Evolutionary conservation across 441 rosid species (phyloP).

Genomic region (Codiaeum variegatum): DNA sequence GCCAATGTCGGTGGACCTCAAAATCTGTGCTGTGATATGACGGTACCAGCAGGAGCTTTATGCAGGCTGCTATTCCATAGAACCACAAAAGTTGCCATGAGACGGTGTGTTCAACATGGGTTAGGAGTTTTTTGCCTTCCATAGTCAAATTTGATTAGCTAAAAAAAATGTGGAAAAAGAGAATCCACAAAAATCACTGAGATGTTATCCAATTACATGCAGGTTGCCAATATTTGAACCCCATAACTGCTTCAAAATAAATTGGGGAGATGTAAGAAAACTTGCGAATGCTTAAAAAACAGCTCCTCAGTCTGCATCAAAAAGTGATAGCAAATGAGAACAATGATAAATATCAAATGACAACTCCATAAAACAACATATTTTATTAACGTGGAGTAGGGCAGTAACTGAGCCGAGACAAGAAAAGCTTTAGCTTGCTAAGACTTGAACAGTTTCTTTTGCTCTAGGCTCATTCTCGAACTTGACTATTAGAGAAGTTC

Average conservation of each 20-base stretch:
- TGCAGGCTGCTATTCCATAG: slow-evolving; percentile 47
- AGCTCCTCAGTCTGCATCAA: background rate
- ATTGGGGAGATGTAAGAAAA: background rate
- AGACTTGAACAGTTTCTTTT: too few species aligned
- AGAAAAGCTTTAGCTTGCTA: too few species aligned
- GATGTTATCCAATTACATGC: background rate
- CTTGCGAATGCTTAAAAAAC: background rate
- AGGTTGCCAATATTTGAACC: background rate
- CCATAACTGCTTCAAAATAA: background rate
- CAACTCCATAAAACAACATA: background rate
- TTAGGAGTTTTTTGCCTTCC: slow-evolving; percentile 12
- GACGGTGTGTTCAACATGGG: background rate
- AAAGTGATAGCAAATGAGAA: background rate
- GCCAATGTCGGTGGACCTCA: slow-evolving; percentile 90
- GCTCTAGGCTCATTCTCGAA: too few species aligned
- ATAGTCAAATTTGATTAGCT: slow-evolving; percentile 4
- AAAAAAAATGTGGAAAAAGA: background rate
- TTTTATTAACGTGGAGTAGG: background rate
- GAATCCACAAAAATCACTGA: background rate
- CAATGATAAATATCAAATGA: background rate
- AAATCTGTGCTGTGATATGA: slow-evolving; percentile 78
- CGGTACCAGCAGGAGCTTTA: slow-evolving; percentile 17
- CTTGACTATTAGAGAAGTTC: too few species aligned
- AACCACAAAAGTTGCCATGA: slow-evolving; percentile 49
- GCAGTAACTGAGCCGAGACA: too few species aligned